phyloP scores from a whole-genome alignment of 2,329 filamentous ascomycete species.

The Lithohypha guttulata region DNA sequence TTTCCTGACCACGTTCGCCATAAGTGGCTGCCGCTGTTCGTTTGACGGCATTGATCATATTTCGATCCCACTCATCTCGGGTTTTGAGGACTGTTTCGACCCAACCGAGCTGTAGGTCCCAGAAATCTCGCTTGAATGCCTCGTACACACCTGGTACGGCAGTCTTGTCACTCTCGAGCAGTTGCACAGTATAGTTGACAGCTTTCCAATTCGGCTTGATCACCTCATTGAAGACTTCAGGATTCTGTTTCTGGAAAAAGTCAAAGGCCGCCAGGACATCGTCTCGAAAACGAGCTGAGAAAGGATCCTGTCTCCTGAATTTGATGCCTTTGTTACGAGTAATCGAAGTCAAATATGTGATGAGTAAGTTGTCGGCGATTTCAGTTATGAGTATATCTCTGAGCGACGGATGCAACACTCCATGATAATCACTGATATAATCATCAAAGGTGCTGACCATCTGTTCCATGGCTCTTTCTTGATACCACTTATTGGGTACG shows the following conservation, averaged over 20 bases:
- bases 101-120: constrained; percentile 92
- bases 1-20: constrained; percentile 71
- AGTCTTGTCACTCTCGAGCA: constrained; percentile 65
- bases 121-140: constrained; percentile 73
- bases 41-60: constrained; percentile 82
- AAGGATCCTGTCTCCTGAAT: constrained; percentile 77
- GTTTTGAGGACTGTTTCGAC: constrained; percentile 81
- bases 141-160: constrained; percentile 68
- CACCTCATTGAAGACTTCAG: constrained; percentile 56
- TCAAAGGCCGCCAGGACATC: constrained; percentile 84
- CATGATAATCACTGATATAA: constrained; percentile 78
- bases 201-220: constrained; percentile 92
- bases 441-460: constrained; percentile 93
- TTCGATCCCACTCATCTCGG: constrained; percentile 86
- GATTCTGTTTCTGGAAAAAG: constrained; percentile 60
- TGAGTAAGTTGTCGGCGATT: constrained; percentile 79
- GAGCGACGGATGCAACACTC: constrained; percentile 74
- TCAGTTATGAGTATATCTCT: constrained; percentile 89
- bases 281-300: constrained; percentile 85
- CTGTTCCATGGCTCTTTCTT: constrained; percentile 74
- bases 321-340: constrained; percentile 75
- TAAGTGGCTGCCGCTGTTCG: constrained; percentile 75
- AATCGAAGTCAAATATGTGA: constrained; percentile 71
- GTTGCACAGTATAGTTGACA: constrained; percentile 68
- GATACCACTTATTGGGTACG: constrained; percentile 72